These are phyloP conservation scores for Colletotrichum paranaense DNA, from an alignment of 2,329 filamentous ascomycete species.

Conservation along the genomic window DNA sequence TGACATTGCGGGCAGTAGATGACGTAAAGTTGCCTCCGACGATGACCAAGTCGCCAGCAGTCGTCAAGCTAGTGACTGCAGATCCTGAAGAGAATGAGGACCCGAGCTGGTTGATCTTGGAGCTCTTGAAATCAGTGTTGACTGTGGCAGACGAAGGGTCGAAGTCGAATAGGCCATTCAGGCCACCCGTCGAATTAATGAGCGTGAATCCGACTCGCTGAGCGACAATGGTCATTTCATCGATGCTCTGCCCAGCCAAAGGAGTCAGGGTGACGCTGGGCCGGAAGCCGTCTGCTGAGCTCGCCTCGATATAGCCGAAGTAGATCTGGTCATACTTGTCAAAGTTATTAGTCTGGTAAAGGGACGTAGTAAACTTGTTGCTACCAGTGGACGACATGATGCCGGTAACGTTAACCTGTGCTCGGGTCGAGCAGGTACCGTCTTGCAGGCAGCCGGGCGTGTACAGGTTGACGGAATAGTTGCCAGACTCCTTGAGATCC, in stretches of 20 bases:
- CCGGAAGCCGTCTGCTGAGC: constrained; percentile 73
- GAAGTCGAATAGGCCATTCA: constrained; percentile 94
- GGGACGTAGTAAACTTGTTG: constrained; percentile 65
- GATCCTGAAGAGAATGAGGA: constrained; percentile 75
- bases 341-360: constrained; percentile 93
- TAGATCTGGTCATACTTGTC: constrained; percentile 98
- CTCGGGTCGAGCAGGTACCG: constrained; percentile 78
- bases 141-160: constrained; percentile 72
- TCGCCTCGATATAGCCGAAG: constrained; percentile 84
- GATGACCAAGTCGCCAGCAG: constrained; percentile 73
- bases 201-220: constrained; percentile 85
- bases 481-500: constrained; percentile 87
- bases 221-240: constrained; percentile 83
- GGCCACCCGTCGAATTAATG: constrained; percentile 78
- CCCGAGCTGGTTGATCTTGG: constrained; percentile 81
- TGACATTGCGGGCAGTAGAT: constrained; percentile 76
- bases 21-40: constrained; percentile 88
- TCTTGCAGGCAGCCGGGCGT: constrained; percentile 92
- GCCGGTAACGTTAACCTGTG: constrained; percentile 84
- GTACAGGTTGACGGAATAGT: constrained; percentile 91
- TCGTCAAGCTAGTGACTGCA: constrained; percentile 75
- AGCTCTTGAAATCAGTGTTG: constrained; percentile 74
- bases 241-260: constrained; percentile 68
- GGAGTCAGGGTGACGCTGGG: constrained; percentile 84
- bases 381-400: constrained; percentile 66